Percentiles rank a stretch among this genome's conserved stretches.
phyloP scores from a whole-genome alignment of 2,329 filamentous ascomycete species.

The Xylariaceae sp. region DNA sequence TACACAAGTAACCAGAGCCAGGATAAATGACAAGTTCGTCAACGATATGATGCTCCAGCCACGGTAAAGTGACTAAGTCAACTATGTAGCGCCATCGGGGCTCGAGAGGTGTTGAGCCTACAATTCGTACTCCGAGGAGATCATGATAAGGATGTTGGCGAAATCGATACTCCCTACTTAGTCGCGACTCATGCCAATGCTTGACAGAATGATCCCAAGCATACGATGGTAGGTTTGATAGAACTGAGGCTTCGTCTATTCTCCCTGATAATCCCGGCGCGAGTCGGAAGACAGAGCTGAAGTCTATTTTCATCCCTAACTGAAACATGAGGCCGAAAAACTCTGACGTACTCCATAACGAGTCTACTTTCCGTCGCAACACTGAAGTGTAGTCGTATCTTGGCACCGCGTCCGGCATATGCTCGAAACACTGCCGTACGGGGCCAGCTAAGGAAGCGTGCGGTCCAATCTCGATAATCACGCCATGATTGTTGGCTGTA shows the following conservation, averaged over 20 bases:
- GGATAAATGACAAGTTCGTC: constrained; percentile 18
- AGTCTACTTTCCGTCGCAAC: constrained; percentile 4
- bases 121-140: constrained; percentile 10
- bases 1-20: constrained; percentile 17
- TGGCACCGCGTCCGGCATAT: background rate
- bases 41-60: constrained; percentile 18
- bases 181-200: constrained; percentile 14
- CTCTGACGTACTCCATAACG: constrained; percentile 2
- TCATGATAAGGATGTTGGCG: constrained; percentile 13
- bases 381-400: constrained; percentile 6
- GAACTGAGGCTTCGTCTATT: background rate
- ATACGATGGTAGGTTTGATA: constrained; percentile 10
- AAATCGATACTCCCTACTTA: constrained; percentile 7
- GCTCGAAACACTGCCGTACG: background rate
- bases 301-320: constrained; percentile 1
- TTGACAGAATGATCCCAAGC: constrained; percentile 18
- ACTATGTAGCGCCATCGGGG: constrained; percentile 13
- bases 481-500: background rate
- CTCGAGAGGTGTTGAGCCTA: constrained; percentile 1
- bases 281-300: background rate
- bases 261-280: background rate
- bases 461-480: constrained; percentile 9
- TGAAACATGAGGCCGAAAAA: constrained; percentile 7
- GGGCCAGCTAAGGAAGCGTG: constrained; percentile 2
- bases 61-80: constrained; percentile 15